Evolutionary conservation across 768 basidiomycete species (phyloP).

Genomic region (Hygrocybe coccinea): DNA sequence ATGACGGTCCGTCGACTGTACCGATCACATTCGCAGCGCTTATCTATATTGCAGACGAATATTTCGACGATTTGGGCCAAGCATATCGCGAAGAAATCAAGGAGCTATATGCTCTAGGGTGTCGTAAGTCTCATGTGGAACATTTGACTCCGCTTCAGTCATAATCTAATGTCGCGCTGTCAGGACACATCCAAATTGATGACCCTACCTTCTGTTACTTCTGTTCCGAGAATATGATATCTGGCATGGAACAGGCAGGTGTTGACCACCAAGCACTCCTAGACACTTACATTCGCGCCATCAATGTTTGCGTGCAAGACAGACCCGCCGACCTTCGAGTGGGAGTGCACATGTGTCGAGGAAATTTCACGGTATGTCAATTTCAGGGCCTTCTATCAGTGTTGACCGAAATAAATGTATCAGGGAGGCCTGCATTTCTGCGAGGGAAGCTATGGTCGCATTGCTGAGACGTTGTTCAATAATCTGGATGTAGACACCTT

Average conservation of each 20-base stretch:
- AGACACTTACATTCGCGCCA: slow-evolving; percentile 62
- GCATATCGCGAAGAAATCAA: slow-evolving; percentile 47
- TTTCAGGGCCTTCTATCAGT: slow-evolving; percentile 7
- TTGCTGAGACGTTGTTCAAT: slow-evolving; percentile 53
- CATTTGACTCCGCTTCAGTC: neutral
- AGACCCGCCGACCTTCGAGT: slow-evolving; percentile 52
- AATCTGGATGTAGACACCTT: slow-evolving; percentile 54
- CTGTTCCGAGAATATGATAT: slow-evolving; percentile 53
- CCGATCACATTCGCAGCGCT: neutral
- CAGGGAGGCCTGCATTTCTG: slow-evolving; percentile 49
- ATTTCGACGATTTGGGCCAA: slow-evolving; percentile 44
- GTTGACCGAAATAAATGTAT: slow-evolving; percentile 29
- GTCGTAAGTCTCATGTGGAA: slow-evolving; percentile 40
- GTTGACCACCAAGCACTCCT: slow-evolving; percentile 61
- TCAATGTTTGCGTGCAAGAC: slow-evolving; percentile 51
- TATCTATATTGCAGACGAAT: slow-evolving; percentile 36
- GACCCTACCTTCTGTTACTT: slow-evolving; percentile 60
- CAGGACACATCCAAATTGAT: slow-evolving; percentile 50
- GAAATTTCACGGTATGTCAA: slow-evolving; percentile 45
- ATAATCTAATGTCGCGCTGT: neutral
- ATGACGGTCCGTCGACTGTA: slow-evolving; percentile 42
- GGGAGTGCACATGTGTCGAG: slow-evolving; percentile 59
- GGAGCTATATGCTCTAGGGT: slow-evolving; percentile 45
- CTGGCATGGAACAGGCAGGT: slow-evolving; percentile 52
- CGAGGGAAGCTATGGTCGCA: slow-evolving; percentile 56